Base-by-base conservation (phyloP, 192 early-diverging fungal genomes). In the Coemansia sp. region DNA sequence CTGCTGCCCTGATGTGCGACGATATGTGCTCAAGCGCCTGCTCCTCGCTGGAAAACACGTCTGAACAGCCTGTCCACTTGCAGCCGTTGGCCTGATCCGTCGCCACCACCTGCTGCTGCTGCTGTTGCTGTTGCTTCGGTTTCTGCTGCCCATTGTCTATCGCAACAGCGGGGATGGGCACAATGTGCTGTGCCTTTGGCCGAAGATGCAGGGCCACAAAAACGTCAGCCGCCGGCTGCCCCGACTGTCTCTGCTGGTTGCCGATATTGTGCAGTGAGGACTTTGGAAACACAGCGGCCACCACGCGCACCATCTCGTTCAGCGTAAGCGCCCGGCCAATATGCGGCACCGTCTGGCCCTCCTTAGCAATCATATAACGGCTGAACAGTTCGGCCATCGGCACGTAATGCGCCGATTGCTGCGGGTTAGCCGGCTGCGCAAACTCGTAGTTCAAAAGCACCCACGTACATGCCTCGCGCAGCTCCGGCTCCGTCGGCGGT, bases 401-500 rank as follows among this genome's bases (percentile, higher is more conserved):
- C 29, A 81, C 73, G 9, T 57, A 61, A 0, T 29, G 25, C 30
- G 68, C 51, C 39, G 46, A 4, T 7, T 61, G 51, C 28, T 61
- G 64, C 34, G 50, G 64, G 8, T 42, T 8, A 55, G 19, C 29
- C 7, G 59, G 64, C 16, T 51, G 35, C 18, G 42, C 49, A 24
- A 71, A 54, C 62, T 81, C 78, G 46, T 81, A 81, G 69, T 81
- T 81, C 11, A 81, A 66, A 27, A 81, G 60, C 19, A 75, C 78
- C 78, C 78, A 81, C 6, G 78, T 81, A 20, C 78, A 81, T 9
- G 78, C 78, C 56, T 81, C 78, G 22, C 78, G 78, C 58, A 81
- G 64, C 64, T 81, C 78, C 0, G 69, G 73, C 60, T 81, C 78
- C 5, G 78, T 75, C 13, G 78, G 78, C 19, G 66, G 78, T 23